Conservation (phyloP, 495 filamentous ascomycete species). For the Podospora pseudopauciseta region DNA sequence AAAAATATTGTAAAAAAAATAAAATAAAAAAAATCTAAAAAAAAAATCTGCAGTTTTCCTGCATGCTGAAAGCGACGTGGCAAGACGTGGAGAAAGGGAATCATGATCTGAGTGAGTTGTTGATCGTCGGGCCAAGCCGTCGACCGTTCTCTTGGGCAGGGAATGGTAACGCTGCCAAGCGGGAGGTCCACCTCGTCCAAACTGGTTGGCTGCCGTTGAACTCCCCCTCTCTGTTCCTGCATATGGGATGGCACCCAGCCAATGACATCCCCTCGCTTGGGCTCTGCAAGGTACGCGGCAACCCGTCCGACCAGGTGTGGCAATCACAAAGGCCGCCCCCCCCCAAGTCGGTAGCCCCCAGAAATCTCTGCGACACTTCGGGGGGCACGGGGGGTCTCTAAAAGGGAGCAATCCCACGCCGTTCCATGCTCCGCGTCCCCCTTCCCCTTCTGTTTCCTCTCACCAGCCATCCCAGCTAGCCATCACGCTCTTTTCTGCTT, state of each 20-base stretch:
- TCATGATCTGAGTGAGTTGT: constrained; percentile 18
- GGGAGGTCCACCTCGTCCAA: constrained; percentile 1
- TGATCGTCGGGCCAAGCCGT: constrained; percentile 5
- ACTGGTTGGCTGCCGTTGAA: constrained; percentile 6
- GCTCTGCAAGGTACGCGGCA: constrained; percentile 22
- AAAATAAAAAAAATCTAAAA: background rate
- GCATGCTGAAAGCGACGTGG: constrained; percentile 15
- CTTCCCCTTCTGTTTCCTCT: constrained; percentile 19
- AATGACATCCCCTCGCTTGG: constrained; percentile 9
- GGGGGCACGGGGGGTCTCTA: constrained; percentile 16
- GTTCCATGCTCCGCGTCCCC: constrained; percentile 19
- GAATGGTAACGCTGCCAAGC: constrained; percentile 5
- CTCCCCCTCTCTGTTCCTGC: constrained; percentile 14
- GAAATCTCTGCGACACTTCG: constrained; percentile 1
- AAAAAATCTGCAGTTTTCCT: background rate
- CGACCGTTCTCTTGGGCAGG: constrained; percentile 10
- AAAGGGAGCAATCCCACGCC: constrained; percentile 27
- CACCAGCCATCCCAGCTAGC: constrained; percentile 26
- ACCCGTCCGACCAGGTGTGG: constrained; percentile 15
- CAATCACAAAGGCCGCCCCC: background rate
- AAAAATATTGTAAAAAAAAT: background rate
- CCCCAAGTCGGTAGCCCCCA: constrained; percentile 5
- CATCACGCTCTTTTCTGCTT: constrained; percentile 34
- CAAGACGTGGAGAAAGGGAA: constrained; percentile 1
- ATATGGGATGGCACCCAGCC: constrained; percentile 8